Percentiles rank a stretch among this genome's conserved stretches.
phyloP scores from a whole-genome alignment of 306 rosid genomes.

The Albizia julibrissin region DNA sequence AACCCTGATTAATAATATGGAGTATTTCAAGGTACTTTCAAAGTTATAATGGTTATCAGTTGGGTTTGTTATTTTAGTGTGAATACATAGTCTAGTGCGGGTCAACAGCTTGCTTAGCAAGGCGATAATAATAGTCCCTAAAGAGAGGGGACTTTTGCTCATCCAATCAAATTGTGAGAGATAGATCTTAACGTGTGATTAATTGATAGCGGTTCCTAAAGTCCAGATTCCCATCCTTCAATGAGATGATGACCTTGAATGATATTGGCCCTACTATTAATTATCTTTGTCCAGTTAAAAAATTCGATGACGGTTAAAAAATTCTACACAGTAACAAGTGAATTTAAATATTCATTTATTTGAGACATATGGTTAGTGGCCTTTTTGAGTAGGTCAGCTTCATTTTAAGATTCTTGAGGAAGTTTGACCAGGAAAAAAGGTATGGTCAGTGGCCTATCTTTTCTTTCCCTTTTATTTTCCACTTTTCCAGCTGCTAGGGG shows the following conservation, averaged over 20 bases:
- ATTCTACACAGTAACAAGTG: neutral
- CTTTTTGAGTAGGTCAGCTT: neutral
- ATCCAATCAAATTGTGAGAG: neutral
- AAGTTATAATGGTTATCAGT: neutral
- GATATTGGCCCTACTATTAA: neutral
- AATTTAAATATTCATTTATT: too few species aligned
- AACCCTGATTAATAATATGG: neutral
- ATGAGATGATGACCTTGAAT: neutral
- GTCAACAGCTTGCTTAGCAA: neutral
- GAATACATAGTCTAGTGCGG: neutral
- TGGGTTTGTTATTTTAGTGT: neutral
- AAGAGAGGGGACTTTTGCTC: neutral
- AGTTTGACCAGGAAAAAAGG: neutral
- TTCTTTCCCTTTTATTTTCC: neutral
- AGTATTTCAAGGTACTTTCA: neutral
- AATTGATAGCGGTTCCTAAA: neutral
- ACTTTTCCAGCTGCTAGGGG: neutral
- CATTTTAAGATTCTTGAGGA: neutral
- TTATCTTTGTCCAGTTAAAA: neutral
- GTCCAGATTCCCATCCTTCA: neutral
- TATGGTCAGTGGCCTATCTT: neutral
- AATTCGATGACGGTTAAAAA: neutral
- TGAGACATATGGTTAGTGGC: neutral
- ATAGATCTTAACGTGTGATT: neutral
- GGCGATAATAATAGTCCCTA: neutral